Evolutionary conservation across 2,329 filamentous ascomycete genomes (phyloP), one percentile per base, ranked within the genome.

Genomic region (Nemania sp.): DNA sequence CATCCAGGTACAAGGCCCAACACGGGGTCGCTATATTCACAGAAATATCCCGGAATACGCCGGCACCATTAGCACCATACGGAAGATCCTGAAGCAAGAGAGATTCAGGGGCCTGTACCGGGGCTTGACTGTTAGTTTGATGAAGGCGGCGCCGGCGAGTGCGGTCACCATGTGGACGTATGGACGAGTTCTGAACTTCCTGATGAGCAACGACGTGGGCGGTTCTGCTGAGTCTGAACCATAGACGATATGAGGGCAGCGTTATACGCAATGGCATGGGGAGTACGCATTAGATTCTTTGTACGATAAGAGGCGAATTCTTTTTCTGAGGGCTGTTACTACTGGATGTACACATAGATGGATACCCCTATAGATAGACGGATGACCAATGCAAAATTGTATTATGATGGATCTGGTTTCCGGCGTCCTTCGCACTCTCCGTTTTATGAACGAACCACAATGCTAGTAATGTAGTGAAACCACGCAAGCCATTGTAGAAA

Each of bases 141-240:
- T 97, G 62, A 99, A 99, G 77, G 90, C 93, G 26, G 94, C 93
- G 19, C 94, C 94, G n/a, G 86, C 90, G 23, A 94, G 90, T 70
- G 91, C 92, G 6, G 84, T 96, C 26, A 97, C 92, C 0, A 90
- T 97, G 79, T 97, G 91, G 91, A 95, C 90, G 2, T 97, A 96
- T 72, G 92, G 96, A 75, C 78, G 86, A 66, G 82, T 82, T 15
- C 75, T 97, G 74, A 80, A 77, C 45, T 61, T 83, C 19, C 75
- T 93, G 56, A 74, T 79, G 26, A 64, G 64, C 15, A 56, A 49
- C 58, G 72, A 75, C 52, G 69, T 72, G 37, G 64, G 68, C 48
- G 69, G 71, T 19, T 54, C 30, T 37, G 30, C 45, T 15, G 48
- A 62, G 31, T 40, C 15, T 15, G n/a, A 17, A 34, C 23, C 26